These are phyloP conservation scores for Hymenochaete sp. DNA, from an alignment of 1,284 basidiomycete species.

Conservation along the genomic window DNA sequence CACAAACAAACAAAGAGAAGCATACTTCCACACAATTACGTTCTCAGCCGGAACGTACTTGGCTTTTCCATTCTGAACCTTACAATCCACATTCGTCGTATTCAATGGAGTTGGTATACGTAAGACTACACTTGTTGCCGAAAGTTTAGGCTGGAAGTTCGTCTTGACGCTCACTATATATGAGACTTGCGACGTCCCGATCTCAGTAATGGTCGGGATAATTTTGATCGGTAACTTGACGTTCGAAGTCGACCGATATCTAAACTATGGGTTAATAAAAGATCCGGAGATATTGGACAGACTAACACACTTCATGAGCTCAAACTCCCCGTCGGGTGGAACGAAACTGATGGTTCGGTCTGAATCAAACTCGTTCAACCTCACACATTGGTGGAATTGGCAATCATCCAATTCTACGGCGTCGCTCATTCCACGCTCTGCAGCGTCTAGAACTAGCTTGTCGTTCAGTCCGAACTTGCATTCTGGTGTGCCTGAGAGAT, in stretches of 20 bases:
- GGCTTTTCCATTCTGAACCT: slow-evolving; percentile 88
- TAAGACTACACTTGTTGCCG: slow-evolving; percentile 86
- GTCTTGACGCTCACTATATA: slow-evolving; percentile 87
- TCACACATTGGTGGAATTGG: slow-evolving; percentile 97
- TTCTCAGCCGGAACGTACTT: slow-evolving; percentile 97
- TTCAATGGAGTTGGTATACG: slow-evolving; percentile 95
- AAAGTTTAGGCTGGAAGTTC: slow-evolving; percentile 87
- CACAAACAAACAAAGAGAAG: slow-evolving; percentile 19
- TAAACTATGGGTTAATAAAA: slow-evolving; percentile 27
- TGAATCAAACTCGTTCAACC: slow-evolving; percentile 89
- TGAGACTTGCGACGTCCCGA: slow-evolving; percentile 85
- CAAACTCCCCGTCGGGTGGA: slow-evolving; percentile 98
- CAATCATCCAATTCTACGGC: slow-evolving; percentile 96
- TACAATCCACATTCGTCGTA: slow-evolving; percentile 86
- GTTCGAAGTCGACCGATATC: slow-evolving; percentile 93
- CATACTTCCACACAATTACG: slow-evolving; percentile 95
- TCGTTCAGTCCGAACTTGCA: slow-evolving; percentile 99
- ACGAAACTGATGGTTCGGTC: slow-evolving; percentile 93
- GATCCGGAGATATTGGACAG: slow-evolving; percentile 4
- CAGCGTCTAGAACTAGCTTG: slow-evolving; percentile 93
- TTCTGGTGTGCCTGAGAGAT: slow-evolving; percentile 90
- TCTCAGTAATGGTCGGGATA: slow-evolving; percentile 87
- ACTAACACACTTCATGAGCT: slow-evolving; percentile 77
- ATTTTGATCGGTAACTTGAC: slow-evolving; percentile 90
- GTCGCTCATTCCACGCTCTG: slow-evolving; percentile 57